Evolutionary conservation across 1,284 basidiomycete species (phyloP), one percentile per base, ranked within the genome.

Genomic region (Malassezia restricta): DNA sequence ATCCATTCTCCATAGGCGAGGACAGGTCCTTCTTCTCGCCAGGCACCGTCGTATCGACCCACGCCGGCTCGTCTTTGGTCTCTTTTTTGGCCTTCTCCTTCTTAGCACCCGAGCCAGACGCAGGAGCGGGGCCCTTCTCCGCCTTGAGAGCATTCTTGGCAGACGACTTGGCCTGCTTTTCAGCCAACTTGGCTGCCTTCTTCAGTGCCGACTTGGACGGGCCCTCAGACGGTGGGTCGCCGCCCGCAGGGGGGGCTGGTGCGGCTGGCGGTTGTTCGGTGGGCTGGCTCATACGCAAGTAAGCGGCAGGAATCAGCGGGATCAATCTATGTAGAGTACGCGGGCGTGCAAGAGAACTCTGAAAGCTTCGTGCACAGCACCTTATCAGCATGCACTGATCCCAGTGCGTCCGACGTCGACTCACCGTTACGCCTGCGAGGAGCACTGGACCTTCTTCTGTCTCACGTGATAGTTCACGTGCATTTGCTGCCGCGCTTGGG

Each of bases 1-100:
- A 99, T 5, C 86, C 86, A 30, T 80, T 79, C 9, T 85, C 80
- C 84, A 95, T 91, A 6, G 88, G 86, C 59, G 84, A 79, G 3
- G 85, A 82, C 56, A 95, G 78, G 75, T 96, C 68, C 57, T 72
- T 72, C 58, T 69, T 71, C 27, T 70, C 59, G 39, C 69, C 69
- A 3, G 62, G 50, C 24, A 57, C 49, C 38, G 69, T 71, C 40
- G 59, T 61, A 62, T 72, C 68, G 51, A 59, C 54, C 63, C 65
- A 72, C 15, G 63, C 61, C 12, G 68, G 65, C 51, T 71, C 69
- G 35, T 58, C 47, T 53, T 66, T 68, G 44, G 58, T 57, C 47
- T 67, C 66, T 56, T 71, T 71, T 55, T 71, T 71, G 5, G 43
- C 57, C 56, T 71, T 70, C 37, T 69, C 65, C 61, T 70, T 71